Percentiles rank a stretch among this genome's conserved stretches.
These are phyloP conservation scores for Thinopyrum elongatum DNA, from an alignment of 176 grass and related monocot genomes.

Conservation along the genomic window DNA sequence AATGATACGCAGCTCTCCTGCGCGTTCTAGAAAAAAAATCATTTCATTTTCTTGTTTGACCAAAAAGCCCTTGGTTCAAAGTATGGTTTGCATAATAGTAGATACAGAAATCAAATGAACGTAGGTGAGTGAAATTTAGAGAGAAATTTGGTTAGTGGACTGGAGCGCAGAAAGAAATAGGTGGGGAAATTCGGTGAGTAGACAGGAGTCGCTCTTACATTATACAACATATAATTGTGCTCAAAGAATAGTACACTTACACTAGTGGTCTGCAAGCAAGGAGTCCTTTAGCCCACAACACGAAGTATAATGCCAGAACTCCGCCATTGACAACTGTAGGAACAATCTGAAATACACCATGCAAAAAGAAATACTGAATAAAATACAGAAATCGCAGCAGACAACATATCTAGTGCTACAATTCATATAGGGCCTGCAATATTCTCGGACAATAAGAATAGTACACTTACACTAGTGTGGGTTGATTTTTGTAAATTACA, in stretches of 20 bases:
- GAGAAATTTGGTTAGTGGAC: not conserved
- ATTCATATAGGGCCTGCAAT: no score
- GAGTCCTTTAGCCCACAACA: constrained; percentile 96
- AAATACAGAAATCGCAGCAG: not conserved
- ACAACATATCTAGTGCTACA: not conserved
- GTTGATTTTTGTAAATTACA: no score
- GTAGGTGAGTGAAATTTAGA: not conserved
- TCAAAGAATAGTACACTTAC: constrained; percentile 60
- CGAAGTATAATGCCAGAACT: constrained; percentile 90
- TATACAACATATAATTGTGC: not conserved
- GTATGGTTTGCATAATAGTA: not conserved
- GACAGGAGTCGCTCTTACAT: not conserved
- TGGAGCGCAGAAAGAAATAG: no score
- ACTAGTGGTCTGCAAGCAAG: constrained; percentile 75
- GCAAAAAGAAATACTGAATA: constrained; percentile 8
- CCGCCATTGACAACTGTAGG: constrained; percentile 95
- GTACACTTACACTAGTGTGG: no score
- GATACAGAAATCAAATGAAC: not conserved
- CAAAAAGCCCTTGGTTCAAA: not conserved
- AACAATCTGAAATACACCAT: constrained; percentile 57
- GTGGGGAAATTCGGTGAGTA: no score
- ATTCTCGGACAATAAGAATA: no score
- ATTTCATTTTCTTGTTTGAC: constrained; percentile 14
- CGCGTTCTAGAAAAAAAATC: no score
- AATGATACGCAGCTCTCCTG: no score